These are phyloP conservation scores for Phaeosphaeria sp. DNA, from an alignment of 2,329 filamentous ascomycete species.

Conservation along the genomic window DNA sequence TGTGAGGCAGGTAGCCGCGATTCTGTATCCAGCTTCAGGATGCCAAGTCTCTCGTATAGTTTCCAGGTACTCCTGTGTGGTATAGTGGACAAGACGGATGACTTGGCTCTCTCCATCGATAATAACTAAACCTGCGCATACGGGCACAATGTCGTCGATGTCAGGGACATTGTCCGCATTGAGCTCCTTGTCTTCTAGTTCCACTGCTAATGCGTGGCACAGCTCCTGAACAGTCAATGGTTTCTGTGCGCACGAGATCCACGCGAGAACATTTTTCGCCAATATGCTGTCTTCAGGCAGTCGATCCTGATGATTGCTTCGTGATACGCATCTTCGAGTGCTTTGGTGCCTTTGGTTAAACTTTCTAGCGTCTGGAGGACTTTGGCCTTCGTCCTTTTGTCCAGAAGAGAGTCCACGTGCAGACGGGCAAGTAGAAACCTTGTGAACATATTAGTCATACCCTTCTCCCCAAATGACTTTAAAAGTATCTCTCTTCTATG, in stretches of 20 bases:
- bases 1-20: constrained; percentile 34
- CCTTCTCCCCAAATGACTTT: too few species aligned
- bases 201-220: constrained; percentile 17
- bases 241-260: constrained; percentile 17
- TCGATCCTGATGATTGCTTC: constrained; percentile 44
- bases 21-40: constrained; percentile 30
- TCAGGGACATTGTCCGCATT: constrained; percentile 16
- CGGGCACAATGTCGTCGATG: constrained; percentile 17
- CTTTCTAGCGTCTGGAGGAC: not conserved
- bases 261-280: constrained; percentile 39
- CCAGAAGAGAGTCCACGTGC: constrained; percentile 2
- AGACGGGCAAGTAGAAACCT: constrained; percentile 14
- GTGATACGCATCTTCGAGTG: constrained; percentile 12
- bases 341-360: not conserved
- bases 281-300: constrained; percentile 34
- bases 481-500: not conserved
- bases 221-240: constrained; percentile 21
- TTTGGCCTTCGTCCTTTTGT: not conserved
- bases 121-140: constrained; percentile 23
- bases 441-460: not conserved
- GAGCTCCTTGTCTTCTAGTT: constrained; percentile 8
- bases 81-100: constrained; percentile 36
- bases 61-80: constrained; percentile 34
- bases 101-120: constrained; percentile 32
- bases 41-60: constrained; percentile 24